Evolutionary conservation across 2,329 filamentous ascomycete genomes (phyloP), one percentile per base, ranked within the genome.

Genomic region (Colletotrichum tofieldiae): DNA sequence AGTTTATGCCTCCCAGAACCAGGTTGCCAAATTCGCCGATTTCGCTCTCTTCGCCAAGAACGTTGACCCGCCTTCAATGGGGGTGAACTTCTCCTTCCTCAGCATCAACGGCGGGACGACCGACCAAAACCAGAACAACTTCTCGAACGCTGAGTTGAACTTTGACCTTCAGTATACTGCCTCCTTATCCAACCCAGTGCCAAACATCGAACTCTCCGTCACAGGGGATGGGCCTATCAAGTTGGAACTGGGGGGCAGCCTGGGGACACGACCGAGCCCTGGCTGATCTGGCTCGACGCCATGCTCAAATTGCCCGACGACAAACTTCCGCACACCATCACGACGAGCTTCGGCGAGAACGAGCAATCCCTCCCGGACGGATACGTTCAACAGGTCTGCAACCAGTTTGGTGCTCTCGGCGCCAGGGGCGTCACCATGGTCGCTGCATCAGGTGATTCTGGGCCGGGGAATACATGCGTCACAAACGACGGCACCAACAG

Each of bases 261-360:
- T 3, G 69, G 65, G 1, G 69, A 72, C 35, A 39, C 82, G 12
- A 91, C 93, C 75, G 92, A 94, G 81, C 91, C 91, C 0, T 94
- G 91, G 78, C 84, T 94, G 3, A 87, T 87, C 20, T 91, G 92
- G 79, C 85, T 92, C 7, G 85, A 87, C 68, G 88, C 91, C 78
- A 83, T 94, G 12, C 82, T 93, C 3, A 78, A 82, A 26, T 84
- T 91, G 26, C 79, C 84, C 1, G 86, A 89, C 71, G 78, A 83
- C 3, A 79, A 88, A 23, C 83, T 94, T 0, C 92, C 93, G 0
- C 86, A 88, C 4, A 88, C 93, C 23, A 85, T 94, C 52, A 88
- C 87, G 51, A 92, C 91, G n/a, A 93, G 91, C 0, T 94, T 94
- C 77, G 91, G 91, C 35, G 91, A 93, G 75, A 86, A 91, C 58